Evolutionary conservation across 768 basidiomycete genomes (phyloP).

Genomic region (Mycena amicta): DNA sequence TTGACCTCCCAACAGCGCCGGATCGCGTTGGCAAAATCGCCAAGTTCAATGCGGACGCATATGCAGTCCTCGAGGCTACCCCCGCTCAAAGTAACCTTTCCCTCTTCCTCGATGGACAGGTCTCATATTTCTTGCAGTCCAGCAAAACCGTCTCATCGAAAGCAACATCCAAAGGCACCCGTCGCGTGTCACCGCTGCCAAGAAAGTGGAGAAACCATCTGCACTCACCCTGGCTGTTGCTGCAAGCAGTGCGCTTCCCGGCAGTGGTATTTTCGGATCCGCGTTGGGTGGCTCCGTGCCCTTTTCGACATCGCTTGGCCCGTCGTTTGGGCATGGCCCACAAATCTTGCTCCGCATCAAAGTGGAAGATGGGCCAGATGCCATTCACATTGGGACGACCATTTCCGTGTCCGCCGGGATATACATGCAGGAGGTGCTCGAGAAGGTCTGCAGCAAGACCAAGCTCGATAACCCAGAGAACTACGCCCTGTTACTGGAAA

Average conservation of each 20-base stretch:
- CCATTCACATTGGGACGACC: constrained; percentile 85
- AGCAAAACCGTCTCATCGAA: constrained; percentile 82
- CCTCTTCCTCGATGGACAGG: constrained; percentile 25
- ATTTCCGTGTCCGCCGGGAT: constrained; percentile 91
- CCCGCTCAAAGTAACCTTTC: constrained; percentile 57
- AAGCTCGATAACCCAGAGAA: constrained; percentile 71
- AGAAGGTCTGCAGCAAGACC: constrained; percentile 74
- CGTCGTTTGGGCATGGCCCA: constrained; percentile 72
- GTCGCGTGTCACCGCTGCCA: constrained; percentile 65
- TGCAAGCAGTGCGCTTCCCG: constrained; percentile 33
- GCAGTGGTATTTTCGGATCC: constrained; percentile 52
- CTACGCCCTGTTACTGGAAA: constrained; percentile 75
- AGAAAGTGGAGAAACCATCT: constrained; percentile 56
- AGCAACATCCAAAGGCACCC: constrained; percentile 81
- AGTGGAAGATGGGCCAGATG: constrained; percentile 79
- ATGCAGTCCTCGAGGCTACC: constrained; percentile 82
- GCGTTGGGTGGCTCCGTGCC: constrained; percentile 45
- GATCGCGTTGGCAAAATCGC: constrained; percentile 83
- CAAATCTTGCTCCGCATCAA: constrained; percentile 82
- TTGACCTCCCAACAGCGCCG: constrained; percentile 60
- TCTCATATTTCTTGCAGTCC: constrained; percentile 32
- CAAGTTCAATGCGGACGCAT: constrained; percentile 89
- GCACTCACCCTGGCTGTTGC: constrained; percentile 42
- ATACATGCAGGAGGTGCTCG: constrained; percentile 97
- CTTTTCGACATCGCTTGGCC: constrained; percentile 70